Base-by-base conservation (phyloP, 1,284 basidiomycete genomes). In the Tylopilus sp. region DNA sequence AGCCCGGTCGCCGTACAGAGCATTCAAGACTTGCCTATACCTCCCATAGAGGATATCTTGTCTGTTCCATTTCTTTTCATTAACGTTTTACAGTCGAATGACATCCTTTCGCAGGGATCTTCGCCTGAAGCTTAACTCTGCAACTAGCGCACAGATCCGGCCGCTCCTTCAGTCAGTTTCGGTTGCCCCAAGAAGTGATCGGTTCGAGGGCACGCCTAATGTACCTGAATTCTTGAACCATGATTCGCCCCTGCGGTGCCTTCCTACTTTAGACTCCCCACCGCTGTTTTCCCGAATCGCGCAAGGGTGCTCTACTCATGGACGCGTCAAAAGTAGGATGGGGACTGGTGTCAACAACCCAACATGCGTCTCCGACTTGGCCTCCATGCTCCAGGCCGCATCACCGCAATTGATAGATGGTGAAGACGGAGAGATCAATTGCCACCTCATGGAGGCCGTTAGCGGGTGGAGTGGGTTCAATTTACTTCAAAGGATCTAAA, bases 401-500 rank as follows among this genome's bases (percentile, higher is more conserved):
- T 51, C 54, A 21, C 58, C 52, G 5, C 41, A 63, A 30, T 35
- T 63, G 33, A 56, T 68, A 31, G 67, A 70, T 18, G 64, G 73
- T 40, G 55, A 66, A 34, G 74, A 75, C 23, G 65, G 64, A 7
- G 73, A 81, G 44, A 44, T 74, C 4, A 64, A 71, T 21, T 61
- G 59, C 28, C 69, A 73, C 46, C 77, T 79, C 60, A 75, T 86
- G 71, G 65, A 72, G 6, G 58, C 82, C 26, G 73, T 83, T 2
- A 71, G 78, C 58, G 82, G 81, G 16, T 82, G 80, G 80, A 59
- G 83, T 84, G 58, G 35, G 74, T 69, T 35, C 41, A 44, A 33
- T 35, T 54, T 12, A 1, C 33, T 11, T 28, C 45, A 12, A 19
- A 41, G 34, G 9, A 41, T 45, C 28, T 30, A 25, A 29, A 11